Conservation (phyloP, 495 filamentous ascomycete species). For the Trichocladium uniseriatum region DNA sequence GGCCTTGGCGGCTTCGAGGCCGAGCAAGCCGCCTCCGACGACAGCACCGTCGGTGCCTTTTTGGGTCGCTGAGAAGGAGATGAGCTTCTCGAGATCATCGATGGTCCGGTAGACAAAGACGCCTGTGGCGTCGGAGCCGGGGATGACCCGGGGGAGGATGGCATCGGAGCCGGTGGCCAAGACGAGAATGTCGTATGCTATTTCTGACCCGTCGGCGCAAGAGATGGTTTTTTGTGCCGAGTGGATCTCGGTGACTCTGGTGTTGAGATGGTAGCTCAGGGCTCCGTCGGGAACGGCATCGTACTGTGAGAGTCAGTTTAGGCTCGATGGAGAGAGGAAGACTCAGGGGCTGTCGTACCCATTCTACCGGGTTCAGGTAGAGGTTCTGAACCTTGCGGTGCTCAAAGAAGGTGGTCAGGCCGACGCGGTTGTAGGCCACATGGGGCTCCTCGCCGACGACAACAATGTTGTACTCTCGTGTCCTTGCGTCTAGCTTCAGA, state of each 20-base stretch:
- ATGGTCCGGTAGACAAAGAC: slow-evolving; percentile 96
- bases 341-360: slow-evolving; percentile 47
- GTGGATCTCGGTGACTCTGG: slow-evolving; percentile 63
- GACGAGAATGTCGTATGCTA: slow-evolving; percentile 82
- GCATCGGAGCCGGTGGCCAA: slow-evolving; percentile 91
- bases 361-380: slow-evolving; percentile 82
- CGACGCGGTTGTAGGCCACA: slow-evolving; percentile 91
- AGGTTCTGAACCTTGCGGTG: slow-evolving; percentile 84
- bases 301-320: slow-evolving; percentile 21
- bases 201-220: slow-evolving; percentile 59
- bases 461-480: slow-evolving; percentile 71
- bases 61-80: slow-evolving; percentile 55
- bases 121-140: slow-evolving; percentile 75
- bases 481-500: slow-evolving; percentile 71
- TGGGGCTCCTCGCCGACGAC: slow-evolving; percentile 91
- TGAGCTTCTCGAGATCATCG: slow-evolving; percentile 72
- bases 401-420: slow-evolving; percentile 88
- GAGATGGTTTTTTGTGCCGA: slow-evolving; percentile 53
- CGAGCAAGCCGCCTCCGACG: slow-evolving; percentile 84
- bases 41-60: slow-evolving; percentile 67
- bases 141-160: slow-evolving; percentile 67
- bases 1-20: slow-evolving; percentile 89
- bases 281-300: slow-evolving; percentile 47
- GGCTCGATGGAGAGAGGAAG: background rate
- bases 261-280: slow-evolving; percentile 78